Base-by-base conservation (phyloP, 2,329 filamentous ascomycete species). In the Celoporthe dispersa region DNA sequence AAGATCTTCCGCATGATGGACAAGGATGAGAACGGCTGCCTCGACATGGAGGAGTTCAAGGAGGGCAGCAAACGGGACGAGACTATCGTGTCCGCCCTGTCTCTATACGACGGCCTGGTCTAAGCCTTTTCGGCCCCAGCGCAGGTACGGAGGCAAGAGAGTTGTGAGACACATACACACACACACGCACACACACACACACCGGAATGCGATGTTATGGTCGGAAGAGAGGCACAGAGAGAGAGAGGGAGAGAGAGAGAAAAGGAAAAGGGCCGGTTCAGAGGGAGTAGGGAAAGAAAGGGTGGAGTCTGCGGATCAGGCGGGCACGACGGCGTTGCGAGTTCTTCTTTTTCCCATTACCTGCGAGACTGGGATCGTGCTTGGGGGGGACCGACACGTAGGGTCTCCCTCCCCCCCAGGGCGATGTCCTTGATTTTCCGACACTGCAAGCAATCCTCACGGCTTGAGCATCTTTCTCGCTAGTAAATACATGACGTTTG, bases 1-100 rank as follows among this genome's bases (percentile, higher is more conserved):
- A 99, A 99, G 87, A 98, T 99, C 81, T 99, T 99, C 87, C 88
- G 92, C 78, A 98, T 98, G 96, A 99, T 99, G 96, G 96, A 99
- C 86, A 99, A 99, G 87, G 96, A 99, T 80, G 95, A 98, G 84
- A 98, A 98, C 79, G 96, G 95, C 76, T 97, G 93, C 78, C 84
- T 99, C 76, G 95, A 98, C 80, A 95, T 98, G 88, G 92, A 94
- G 72, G 96, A 99, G 81, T 99, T 99, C 87, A 98, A 98, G 84
- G 96, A 99, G 84, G 96, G 96, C 75, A 97, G 94, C 85, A 98
- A 98, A 86, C 92, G 94, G 71, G 96, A 99, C 82, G 95, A 98
- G 85, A 99, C 96, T 12, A 99, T 99, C 79, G 96, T 99, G 70
- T 98, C 95, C 68, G 96, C 96, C 44, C 85, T 99, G 78, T 98